Evolutionary conservation across 2,329 filamentous ascomycete genomes (phyloP).

Genomic region (Nakataea oryzae): DNA sequence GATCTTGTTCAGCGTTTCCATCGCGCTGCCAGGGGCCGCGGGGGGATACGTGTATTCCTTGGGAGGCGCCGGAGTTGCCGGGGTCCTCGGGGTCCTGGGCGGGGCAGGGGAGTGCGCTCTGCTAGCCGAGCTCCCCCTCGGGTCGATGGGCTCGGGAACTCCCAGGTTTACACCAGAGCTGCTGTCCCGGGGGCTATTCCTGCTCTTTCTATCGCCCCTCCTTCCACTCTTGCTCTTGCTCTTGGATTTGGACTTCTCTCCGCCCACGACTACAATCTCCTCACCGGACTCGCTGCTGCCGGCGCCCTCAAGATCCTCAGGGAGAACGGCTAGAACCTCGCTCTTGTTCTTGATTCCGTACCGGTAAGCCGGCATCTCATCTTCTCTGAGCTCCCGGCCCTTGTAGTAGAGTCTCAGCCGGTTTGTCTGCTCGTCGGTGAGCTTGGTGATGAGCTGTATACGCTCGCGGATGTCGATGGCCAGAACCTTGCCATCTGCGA

Average conservation of each 20-base stretch:
- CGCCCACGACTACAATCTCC: conserved; percentile 34
- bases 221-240: conserved; percentile 27
- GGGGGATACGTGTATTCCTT: conserved; percentile 15
- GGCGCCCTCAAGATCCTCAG: conserved; percentile 33
- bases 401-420: conserved; percentile 64
- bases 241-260: conserved; percentile 28
- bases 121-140: conserved; percentile 20
- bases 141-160: conserved; percentile 21
- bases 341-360: conserved; percentile 53
- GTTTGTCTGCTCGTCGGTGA: conserved; percentile 39
- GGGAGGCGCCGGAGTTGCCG: conserved; percentile 17
- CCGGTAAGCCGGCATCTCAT: conserved; percentile 41
- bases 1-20: conserved; percentile 59
- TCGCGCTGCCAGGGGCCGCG: conserved; percentile 26
- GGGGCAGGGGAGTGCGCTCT: conserved; percentile 26
- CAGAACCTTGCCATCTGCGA: conserved; percentile 61
- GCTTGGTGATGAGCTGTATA: conserved; percentile 54
- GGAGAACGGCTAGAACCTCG: conserved; percentile 49
- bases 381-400: conserved; percentile 59
- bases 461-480: conserved; percentile 58
- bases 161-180: conserved; percentile 24
- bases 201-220: conserved; percentile 32
- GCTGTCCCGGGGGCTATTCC: conserved; percentile 5
- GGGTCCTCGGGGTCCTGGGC: conserved; percentile 5
- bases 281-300: conserved; percentile 27